Evolutionary conservation across 2,329 filamentous ascomycete genomes (phyloP).

Genomic region (Aciculosporium take): DNA sequence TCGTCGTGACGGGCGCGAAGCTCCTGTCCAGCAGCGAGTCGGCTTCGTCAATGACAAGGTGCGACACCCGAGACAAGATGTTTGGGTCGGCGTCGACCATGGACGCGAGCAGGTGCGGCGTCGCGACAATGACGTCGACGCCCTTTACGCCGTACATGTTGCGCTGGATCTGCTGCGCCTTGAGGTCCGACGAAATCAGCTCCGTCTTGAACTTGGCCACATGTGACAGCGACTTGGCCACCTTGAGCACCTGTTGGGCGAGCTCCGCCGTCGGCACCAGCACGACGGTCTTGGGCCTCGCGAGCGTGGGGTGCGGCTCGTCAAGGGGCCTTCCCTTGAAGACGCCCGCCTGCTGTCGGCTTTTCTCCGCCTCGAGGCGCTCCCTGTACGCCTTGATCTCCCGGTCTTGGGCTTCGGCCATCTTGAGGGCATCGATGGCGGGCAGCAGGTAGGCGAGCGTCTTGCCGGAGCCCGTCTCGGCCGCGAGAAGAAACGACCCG

Average conservation of each 20-base stretch:
- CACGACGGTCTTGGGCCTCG: conserved; percentile 69
- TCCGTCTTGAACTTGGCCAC: conserved; percentile 75
- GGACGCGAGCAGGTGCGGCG: conserved; percentile 76
- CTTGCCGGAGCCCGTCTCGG: conserved; percentile 95
- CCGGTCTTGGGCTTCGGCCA: conserved; percentile 48
- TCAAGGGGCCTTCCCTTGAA: conserved; percentile 50
- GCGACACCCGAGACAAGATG: conserved; percentile 77
- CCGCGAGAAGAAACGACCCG: conserved; percentile 61
- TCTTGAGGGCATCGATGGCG: conserved; percentile 71
- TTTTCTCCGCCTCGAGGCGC: conserved; percentile 39
- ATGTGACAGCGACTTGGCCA: conserved; percentile 75
- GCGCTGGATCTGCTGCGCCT: conserved; percentile 65
- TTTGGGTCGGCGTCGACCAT: conserved; percentile 85
- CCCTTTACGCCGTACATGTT: conserved; percentile 69
- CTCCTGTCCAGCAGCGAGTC: conserved; percentile 91
- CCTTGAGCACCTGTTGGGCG: conserved; percentile 68
- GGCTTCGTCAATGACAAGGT: conserved; percentile 87
- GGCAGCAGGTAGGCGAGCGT: conserved; percentile 87
- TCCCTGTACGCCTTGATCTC: conserved; percentile 44
- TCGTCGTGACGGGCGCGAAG: conserved; percentile 69
- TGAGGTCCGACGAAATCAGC: conserved; percentile 64
- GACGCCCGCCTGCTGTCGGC: conserved; percentile 37
- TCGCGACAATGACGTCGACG: conserved; percentile 75
- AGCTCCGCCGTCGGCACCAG: conserved; percentile 88
- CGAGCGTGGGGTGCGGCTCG: conserved; percentile 58